Evolutionary conservation across 495 filamentous ascomycete species (phyloP).

Genomic region (Aspergillus cavernicola): DNA sequence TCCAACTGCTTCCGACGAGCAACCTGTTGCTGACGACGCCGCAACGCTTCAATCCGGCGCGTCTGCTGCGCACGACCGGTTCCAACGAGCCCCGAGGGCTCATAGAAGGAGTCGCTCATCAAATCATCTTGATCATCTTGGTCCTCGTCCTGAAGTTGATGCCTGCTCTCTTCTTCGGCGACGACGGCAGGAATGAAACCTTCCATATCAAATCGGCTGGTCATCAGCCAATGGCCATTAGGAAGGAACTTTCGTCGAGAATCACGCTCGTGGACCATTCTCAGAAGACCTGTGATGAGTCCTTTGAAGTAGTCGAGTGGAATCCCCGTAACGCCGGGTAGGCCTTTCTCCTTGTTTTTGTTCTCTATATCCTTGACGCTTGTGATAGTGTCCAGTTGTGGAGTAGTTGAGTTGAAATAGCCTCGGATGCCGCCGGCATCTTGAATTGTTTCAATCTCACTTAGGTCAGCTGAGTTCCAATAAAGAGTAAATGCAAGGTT

Average conservation of each 20-base stretch:
- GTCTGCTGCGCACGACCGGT: conserved; percentile 51
- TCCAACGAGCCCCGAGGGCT: conserved; percentile 43
- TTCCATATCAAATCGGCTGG: conserved; percentile 83
- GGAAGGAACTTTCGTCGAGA: conserved; percentile 83
- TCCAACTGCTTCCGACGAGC: conserved; percentile 66
- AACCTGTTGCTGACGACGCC: conserved; percentile 58
- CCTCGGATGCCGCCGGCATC: conserved; percentile 48
- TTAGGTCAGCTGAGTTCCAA: conserved; percentile 71
- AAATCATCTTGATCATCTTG: conserved; percentile 44
- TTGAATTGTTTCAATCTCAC: conserved; percentile 46
- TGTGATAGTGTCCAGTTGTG: conserved; percentile 20
- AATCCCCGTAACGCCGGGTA: conserved; percentile 65
- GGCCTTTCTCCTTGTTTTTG: conserved; percentile 36
- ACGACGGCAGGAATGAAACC: conserved; percentile 85
- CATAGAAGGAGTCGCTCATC: conserved; percentile 27
- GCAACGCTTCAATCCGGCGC: conserved; percentile 49
- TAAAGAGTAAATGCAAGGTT: conserved; percentile 89
- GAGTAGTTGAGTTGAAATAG: conserved; percentile 47
- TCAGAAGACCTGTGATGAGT: conserved; percentile 77
- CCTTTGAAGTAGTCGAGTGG: conserved; percentile 74
- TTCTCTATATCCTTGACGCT: conserved; percentile 33
- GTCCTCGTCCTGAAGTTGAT: conserved; percentile 58
- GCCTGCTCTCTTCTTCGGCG: conserved; percentile 77
- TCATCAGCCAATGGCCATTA: conserved; percentile 90
- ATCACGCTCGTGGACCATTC: conserved; percentile 91